phyloP scores from a whole-genome alignment of 1,284 basidiomycete genomes.

The Leucoagaricus sp. region DNA sequence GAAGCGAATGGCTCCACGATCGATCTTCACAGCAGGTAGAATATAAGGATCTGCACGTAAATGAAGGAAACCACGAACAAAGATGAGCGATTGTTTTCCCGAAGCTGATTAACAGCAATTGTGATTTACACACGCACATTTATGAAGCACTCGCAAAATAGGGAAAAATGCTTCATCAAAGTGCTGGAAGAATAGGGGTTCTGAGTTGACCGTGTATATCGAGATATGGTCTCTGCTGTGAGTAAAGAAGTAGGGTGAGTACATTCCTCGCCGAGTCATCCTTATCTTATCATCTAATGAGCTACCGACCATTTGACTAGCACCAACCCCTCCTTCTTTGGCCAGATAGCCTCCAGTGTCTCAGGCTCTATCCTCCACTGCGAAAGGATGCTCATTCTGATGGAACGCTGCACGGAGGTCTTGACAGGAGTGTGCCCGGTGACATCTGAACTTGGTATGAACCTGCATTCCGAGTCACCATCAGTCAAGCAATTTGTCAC shows the following conservation, averaged over 20 bases:
- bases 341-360: slow-evolving; percentile 91
- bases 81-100: neutral
- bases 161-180: slow-evolving; percentile 94
- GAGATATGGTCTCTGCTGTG: slow-evolving; percentile 92
- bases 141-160: slow-evolving; percentile 86
- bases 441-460: slow-evolving; percentile 85
- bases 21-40: slow-evolving; percentile 87
- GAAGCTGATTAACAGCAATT: slow-evolving; percentile 8
- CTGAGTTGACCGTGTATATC: slow-evolving; percentile 85
- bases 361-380: slow-evolving; percentile 86
- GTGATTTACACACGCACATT: slow-evolving; percentile 73
- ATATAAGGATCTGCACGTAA: slow-evolving; percentile 77
- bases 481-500: neutral
- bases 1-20: slow-evolving; percentile 98
- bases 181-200: slow-evolving; percentile 96
- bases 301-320: slow-evolving; percentile 90
- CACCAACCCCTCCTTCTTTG: slow-evolving; percentile 95
- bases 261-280: slow-evolving; percentile 2
- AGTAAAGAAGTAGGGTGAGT: slow-evolving; percentile 11
- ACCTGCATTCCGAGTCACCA: slow-evolving; percentile 52
- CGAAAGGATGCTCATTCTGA: slow-evolving; percentile 78
- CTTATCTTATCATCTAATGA: slow-evolving; percentile 11
- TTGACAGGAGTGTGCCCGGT: slow-evolving; percentile 94
- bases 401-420: slow-evolving; percentile 90
- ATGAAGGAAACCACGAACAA: slow-evolving; percentile 6